These are phyloP conservation scores for Vaccinium macrocarpon DNA, from an alignment of 148 eudicot species.

Conservation along the genomic window DNA sequence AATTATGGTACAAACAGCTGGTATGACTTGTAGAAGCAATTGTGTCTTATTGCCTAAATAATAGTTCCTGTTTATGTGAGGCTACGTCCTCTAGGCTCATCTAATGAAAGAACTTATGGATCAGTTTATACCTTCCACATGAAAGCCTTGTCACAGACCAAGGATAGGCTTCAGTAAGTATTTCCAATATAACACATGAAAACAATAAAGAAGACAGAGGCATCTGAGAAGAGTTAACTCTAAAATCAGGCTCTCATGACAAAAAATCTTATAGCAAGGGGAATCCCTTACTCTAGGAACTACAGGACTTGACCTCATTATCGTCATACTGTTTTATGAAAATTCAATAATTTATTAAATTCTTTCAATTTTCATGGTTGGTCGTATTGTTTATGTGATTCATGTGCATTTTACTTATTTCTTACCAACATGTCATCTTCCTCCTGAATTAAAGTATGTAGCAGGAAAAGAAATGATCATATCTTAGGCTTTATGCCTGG, in stretches of 20 bases:
- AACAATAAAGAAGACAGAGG: neutral
- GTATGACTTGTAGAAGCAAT: neutral
- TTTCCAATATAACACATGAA: neutral
- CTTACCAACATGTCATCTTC: no score
- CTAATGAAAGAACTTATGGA: neutral
- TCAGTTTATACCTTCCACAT: neutral
- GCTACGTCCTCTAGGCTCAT: neutral
- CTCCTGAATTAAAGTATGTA: no score
- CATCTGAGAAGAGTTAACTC: neutral
- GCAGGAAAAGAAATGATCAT: no score
- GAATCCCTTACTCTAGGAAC: no score
- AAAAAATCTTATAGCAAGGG: neutral
- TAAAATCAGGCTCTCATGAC: neutral
- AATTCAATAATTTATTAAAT: no score
- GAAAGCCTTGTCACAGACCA: neutral
- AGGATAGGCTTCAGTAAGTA: neutral
- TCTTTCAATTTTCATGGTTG: no score
- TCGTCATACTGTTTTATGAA: no score
- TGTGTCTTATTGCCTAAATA: neutral
- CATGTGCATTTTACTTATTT: no score
- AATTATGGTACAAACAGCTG: no score
- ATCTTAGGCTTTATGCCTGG: no score
- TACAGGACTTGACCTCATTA: no score
- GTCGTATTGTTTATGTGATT: no score
- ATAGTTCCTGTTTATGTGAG: neutral